phyloP scores from a whole-genome alignment of 495 filamentous ascomycete genomes.

The Daldinia vernicosa region DNA sequence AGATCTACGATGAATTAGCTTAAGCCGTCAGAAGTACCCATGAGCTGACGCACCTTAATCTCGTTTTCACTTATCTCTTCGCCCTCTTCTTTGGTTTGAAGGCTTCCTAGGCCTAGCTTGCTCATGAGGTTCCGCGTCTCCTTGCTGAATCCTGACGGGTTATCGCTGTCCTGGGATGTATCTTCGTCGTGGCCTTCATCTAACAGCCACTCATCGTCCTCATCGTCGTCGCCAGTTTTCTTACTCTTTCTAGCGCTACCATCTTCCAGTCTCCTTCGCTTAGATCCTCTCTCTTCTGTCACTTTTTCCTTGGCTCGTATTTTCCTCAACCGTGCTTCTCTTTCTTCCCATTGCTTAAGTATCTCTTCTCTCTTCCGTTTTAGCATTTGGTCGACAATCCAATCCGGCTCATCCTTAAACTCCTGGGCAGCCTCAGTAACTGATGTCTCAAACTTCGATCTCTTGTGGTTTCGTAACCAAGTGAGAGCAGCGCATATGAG shows the following conservation, averaged over 20 bases:
- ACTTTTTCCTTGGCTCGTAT: slow-evolving; percentile 74
- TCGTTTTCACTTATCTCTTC: slow-evolving; percentile 64
- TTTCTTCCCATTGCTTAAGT: slow-evolving; percentile 69
- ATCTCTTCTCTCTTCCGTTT: slow-evolving; percentile 73
- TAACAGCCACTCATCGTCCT: slow-evolving; percentile 79
- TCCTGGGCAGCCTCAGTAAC: slow-evolving; percentile 44
- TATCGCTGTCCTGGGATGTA: slow-evolving; percentile 46
- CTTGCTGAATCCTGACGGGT: slow-evolving; percentile 61
- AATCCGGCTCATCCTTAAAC: slow-evolving; percentile 83
- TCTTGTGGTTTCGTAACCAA: slow-evolving; percentile 90
- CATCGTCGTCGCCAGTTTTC: slow-evolving; percentile 35
- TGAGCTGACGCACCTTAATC: slow-evolving; percentile 61
- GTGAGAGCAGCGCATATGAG: slow-evolving; percentile 92
- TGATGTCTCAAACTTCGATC: slow-evolving; percentile 65
- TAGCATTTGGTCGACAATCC: slow-evolving; percentile 81
- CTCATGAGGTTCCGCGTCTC: slow-evolving; percentile 72
- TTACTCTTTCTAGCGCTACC: slow-evolving; percentile 40
- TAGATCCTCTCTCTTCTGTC: slow-evolving; percentile 58
- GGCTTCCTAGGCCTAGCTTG: slow-evolving; percentile 56
- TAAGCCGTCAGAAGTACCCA: not conserved
- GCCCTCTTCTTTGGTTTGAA: slow-evolving; percentile 50
- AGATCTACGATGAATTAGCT: slow-evolving; percentile 64
- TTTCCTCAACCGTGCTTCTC: slow-evolving; percentile 74
- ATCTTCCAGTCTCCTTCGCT: slow-evolving; percentile 49
- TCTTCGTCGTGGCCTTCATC: slow-evolving; percentile 84